Evolutionary conservation across 2,329 filamentous ascomycete genomes (phyloP), one percentile per base, ranked within the genome.

Genomic region (Pseudogymnoascus sp.): DNA sequence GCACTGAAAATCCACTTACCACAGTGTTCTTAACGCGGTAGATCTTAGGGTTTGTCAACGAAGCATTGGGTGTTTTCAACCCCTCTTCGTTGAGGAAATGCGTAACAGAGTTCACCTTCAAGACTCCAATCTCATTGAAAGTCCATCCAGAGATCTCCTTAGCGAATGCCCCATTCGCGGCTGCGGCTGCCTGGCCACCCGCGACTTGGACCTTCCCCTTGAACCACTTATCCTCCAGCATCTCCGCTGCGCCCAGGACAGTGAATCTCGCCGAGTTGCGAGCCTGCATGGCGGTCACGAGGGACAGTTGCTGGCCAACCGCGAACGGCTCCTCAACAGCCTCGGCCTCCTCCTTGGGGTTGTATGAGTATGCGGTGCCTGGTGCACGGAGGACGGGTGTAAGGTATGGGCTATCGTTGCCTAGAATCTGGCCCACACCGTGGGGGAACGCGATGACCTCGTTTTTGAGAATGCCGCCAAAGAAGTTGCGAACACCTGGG

Each of bases 21-120:
- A 97, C 92, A 72, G 97, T 88, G 77, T 91, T 96, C 83, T 97
- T 99, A 74, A 99, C 87, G 67, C 94, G 85, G 79, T 99, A 99
- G 68, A 97, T 92, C 62, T 79, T 83, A 8, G 93, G 92, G 79
- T 97, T 97, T 66, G 83, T 82, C 33, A 38, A 26, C 7, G 58
- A 26, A 67, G 67, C 73, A 60, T 82, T 81, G 66, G 63, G 66
- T 59, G 84, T 82, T 55, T 73, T 72, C n/a, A 75, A 79, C 37
- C 75, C 75, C 63, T 77, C 80, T 68, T 83, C 83, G 68, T 84
- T 76, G 61, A 87, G 77, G 72, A 87, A 87, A 77, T 99, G 94
- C 77, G 92, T 84, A 66, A 97, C 82, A 70, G 82, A 84, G 73
- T 91, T 91, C 70, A 96, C 90, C 69, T 89, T 88, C 69, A 99